Evolutionary conservation across 495 filamentous ascomycete genomes (phyloP).

Genomic region (Neurospora sp.): DNA sequence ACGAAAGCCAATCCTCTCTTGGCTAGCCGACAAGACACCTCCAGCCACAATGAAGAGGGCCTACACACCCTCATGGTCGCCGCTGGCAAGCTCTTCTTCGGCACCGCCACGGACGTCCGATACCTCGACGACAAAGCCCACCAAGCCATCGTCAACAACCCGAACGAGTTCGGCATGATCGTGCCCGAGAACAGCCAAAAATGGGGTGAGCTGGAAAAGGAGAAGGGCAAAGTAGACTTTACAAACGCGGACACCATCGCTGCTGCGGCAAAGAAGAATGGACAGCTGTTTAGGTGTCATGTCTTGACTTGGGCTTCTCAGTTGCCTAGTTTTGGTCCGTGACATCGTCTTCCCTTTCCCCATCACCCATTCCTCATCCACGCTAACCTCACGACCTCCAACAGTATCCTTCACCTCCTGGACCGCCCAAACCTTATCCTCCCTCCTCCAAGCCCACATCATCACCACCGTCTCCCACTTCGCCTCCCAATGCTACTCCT

Average conservation of each 20-base stretch:
- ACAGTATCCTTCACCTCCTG: conserved; percentile 45
- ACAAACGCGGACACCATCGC: conserved; percentile 38
- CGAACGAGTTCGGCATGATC: conserved; percentile 45
- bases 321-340: conserved; percentile 41
- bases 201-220: conserved; percentile 31
- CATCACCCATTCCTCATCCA: background rate
- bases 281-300: conserved; percentile 46
- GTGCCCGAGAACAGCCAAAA: conserved; percentile 52
- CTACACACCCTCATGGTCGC: conserved; percentile 18
- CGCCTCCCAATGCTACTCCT: conserved; percentile 32
- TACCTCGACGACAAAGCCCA: conserved; percentile 39
- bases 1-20: background rate
- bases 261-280: conserved; percentile 35
- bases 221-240: conserved; percentile 36
- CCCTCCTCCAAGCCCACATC: conserved; percentile 31
- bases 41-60: background rate
- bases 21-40: background rate
- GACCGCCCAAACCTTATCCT: conserved; percentile 43
- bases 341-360: background rate
- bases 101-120: conserved; percentile 21
- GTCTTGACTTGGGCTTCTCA: conserved; percentile 54
- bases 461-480: conserved; percentile 39
- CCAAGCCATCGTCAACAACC: conserved; percentile 32
- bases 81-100: conserved; percentile 22
- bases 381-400: too few relatives aligned